phyloP scores from a whole-genome alignment of 164 flowering plant genomes.

The Chloranthus sessilifolius region DNA sequence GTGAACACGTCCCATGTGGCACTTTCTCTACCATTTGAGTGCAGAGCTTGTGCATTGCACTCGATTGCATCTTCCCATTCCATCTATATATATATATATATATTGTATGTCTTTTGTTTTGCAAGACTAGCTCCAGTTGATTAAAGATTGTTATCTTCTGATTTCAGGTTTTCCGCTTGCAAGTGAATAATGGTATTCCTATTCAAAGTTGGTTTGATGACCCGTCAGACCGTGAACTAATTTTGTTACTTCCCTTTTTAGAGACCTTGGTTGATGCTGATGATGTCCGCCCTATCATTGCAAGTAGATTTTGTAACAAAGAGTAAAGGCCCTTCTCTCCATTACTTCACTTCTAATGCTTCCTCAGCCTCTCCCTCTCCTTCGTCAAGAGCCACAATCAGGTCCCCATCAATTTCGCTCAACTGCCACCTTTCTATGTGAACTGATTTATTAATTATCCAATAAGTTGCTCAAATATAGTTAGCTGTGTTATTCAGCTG shows the following conservation, averaged over 20 bases:
- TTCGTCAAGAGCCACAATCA: slow-evolving; percentile 12
- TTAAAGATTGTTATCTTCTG: slow-evolving; percentile 9
- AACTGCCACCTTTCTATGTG: slow-evolving; percentile 9
- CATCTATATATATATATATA: no score
- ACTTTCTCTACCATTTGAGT: no score
- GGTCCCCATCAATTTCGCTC: no score
- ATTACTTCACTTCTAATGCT: slow-evolving; percentile 18
- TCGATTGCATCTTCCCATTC: no score
- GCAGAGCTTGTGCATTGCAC: no score
- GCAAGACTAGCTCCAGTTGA: not conserved
- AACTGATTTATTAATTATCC: slow-evolving; percentile 14
- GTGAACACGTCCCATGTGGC: no score
- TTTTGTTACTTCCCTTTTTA: slow-evolving; percentile 66
- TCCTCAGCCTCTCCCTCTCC: slow-evolving; percentile 10
- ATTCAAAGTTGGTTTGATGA: slow-evolving; percentile 91
- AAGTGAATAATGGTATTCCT: slow-evolving; percentile 94
- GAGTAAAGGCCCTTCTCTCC: slow-evolving; percentile 41
- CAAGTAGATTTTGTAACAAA: slow-evolving; percentile 72
- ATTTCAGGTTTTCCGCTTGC: slow-evolving; percentile 90
- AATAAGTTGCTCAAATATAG: slow-evolving; percentile 26
- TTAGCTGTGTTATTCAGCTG: no score
- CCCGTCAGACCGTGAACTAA: slow-evolving; percentile 59
- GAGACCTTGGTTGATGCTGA: slow-evolving; percentile 72
- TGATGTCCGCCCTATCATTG: slow-evolving; percentile 95
- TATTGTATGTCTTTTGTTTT: no score